Percentiles rank a stretch among this genome's conserved stretches.
These are phyloP conservation scores for Pleurotus ostreatus DNA, from an alignment of 768 basidiomycete genomes.

Conservation along the genomic window DNA sequence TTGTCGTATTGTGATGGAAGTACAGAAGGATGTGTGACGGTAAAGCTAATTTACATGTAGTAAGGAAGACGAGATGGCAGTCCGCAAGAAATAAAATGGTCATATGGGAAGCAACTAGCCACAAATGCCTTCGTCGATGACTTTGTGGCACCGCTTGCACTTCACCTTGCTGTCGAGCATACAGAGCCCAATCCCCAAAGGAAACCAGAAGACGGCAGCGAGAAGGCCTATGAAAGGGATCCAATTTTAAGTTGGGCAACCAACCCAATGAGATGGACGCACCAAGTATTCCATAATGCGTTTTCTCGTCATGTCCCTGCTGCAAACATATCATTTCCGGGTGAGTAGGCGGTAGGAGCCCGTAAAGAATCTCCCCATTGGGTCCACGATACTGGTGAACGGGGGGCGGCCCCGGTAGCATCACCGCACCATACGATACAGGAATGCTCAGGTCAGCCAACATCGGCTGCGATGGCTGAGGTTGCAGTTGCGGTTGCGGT, in stretches of 20 bases:
- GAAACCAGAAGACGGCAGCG: constrained; percentile 87
- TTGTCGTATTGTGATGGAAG: too few relatives aligned
- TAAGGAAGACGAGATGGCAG: too few relatives aligned
- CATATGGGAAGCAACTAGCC: constrained; percentile 14
- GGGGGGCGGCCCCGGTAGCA: constrained; percentile 28
- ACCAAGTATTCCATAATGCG: constrained; percentile 72
- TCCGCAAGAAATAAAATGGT: too few relatives aligned
- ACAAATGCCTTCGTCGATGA: constrained; percentile 43
- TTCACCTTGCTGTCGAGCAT: constrained; percentile 68
- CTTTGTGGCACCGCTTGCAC: constrained; percentile 49
- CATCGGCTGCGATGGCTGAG: neutral
- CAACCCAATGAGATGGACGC: constrained; percentile 18
- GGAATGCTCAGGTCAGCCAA: neutral
- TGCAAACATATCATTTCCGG: constrained; percentile 88
- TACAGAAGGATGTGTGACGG: too few relatives aligned
- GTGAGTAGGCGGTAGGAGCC: constrained; percentile 70
- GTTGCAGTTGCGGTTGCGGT: too few relatives aligned
- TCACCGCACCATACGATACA: constrained; percentile 25
- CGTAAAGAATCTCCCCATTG: neutral
- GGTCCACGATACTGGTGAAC: constrained; percentile 73
- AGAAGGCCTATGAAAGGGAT: constrained; percentile 50
- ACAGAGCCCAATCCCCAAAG: constrained; percentile 74
- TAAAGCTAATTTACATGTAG: too few relatives aligned
- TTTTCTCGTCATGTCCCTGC: constrained; percentile 53
- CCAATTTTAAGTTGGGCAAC: neutral